These are phyloP conservation scores for Paramyrothecium sp. DNA, from an alignment of 2,329 filamentous ascomycete genomes.

Conservation along the genomic window DNA sequence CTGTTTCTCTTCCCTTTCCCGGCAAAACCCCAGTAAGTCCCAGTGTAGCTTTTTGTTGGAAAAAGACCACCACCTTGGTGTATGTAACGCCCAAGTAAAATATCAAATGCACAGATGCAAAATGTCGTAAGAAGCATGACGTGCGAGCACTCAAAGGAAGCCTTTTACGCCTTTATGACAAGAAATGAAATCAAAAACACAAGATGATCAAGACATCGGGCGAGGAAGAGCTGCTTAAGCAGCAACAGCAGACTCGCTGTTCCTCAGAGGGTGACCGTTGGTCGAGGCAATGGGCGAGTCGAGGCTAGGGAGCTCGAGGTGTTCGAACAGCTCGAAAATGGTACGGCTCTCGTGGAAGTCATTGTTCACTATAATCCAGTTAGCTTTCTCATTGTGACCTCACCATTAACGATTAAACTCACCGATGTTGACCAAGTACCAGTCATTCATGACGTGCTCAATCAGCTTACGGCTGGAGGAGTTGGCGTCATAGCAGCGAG, in stretches of 20 bases:
- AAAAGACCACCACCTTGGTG: constrained; percentile 31
- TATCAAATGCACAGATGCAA: constrained; percentile 11
- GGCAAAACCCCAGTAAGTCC: constrained; percentile 11
- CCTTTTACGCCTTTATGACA: constrained; percentile 11
- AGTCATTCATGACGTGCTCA: constrained; percentile 79
- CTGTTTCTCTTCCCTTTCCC: constrained; percentile 7
- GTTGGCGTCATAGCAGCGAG: constrained; percentile 77
- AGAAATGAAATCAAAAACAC: background rate
- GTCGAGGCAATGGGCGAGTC: constrained; percentile 35
- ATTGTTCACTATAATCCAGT: constrained; percentile 72
- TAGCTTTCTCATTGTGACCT: constrained; percentile 1
- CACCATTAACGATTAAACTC: constrained; percentile 31
- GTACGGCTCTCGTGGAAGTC: constrained; percentile 85
- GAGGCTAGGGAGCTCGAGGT: constrained; percentile 66
- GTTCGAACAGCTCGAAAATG: constrained; percentile 85
- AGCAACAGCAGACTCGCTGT: background rate
- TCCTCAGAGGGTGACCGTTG: constrained; percentile 7
- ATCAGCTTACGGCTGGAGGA: constrained; percentile 80
- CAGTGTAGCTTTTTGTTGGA: constrained; percentile 41
- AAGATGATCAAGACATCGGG: background rate
- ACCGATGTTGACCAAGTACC: constrained; percentile 96
- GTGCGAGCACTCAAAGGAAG: too few species aligned
- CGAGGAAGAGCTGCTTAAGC: background rate
- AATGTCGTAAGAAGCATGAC: background rate
- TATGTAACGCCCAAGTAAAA: constrained; percentile 18